Evolutionary conservation across 2,329 filamentous ascomycete genomes (phyloP), one percentile per base, ranked within the genome.

Genomic region (Zasmidium cellare): DNA sequence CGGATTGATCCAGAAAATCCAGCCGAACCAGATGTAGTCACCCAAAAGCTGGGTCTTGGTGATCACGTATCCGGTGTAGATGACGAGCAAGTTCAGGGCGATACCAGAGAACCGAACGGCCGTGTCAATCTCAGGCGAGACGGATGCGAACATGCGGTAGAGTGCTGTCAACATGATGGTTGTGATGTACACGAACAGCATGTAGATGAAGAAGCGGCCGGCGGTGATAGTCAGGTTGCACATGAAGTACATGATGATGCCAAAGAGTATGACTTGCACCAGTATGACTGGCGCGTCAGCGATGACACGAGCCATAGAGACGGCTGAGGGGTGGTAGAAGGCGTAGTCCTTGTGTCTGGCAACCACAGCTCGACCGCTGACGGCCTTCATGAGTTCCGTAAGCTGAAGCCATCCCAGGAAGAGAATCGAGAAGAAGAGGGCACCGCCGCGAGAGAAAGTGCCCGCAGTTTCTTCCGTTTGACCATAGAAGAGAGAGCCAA

Each of bases 231-330:
- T 84, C 22, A 96, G 78, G 63, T 91, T 88, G 0, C 90, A 88
- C 84, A 96, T 87, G 75, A 96, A 96, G 76, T 96, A 96, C 2
- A 96, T 75, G 1, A 84, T 81, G 23, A 92, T 48, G 70, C 96
- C 94, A 79, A 94, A 89, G 1, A 85, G 76, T 12, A 84, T 73
- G 46, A 84, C 81, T 73, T 87, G 83, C 3, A 79, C 72, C 19
- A 85, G 71, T 19, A 88, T 75, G 6, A 87, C 74, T 0, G 86
- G 86, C 28, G 89, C 75, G 68, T 89, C 87, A 23, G 85, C 80
- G 2, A 88, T 69, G 1, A 87, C 82, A 55, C 85, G 79, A 66
- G 78, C 88, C 75, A 84, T 78, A 2, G 78, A 79, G 49, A 88
- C 84, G 41, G 87, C 86, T 28, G 84, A 86, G 0, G 87, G 87